phyloP scores from a whole-genome alignment of 768 basidiomycete species.

The Tricholoma bakamatsutake region DNA sequence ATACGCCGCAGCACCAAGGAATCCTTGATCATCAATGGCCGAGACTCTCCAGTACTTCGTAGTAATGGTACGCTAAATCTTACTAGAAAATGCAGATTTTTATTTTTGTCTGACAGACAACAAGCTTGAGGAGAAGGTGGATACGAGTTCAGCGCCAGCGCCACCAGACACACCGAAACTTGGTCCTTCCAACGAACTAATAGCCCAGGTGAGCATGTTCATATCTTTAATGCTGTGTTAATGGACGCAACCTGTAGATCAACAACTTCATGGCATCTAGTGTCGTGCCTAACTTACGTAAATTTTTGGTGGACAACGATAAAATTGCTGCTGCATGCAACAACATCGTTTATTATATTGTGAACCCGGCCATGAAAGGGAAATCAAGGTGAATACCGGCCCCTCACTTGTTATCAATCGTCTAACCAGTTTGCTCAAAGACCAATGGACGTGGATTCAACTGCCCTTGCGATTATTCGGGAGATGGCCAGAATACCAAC shows the following conservation, averaged over 20 bases:
- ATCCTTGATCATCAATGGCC: constrained; percentile 51
- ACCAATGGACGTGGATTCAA: constrained; percentile 73
- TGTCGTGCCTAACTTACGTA: constrained; percentile 70
- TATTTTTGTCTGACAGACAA: constrained; percentile 22
- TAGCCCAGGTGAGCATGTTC: constrained; percentile 36
- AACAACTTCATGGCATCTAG: constrained; percentile 61
- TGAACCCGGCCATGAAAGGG: constrained; percentile 75
- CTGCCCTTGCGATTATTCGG: constrained; percentile 59
- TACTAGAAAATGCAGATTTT: neutral
- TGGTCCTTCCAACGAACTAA: constrained; percentile 35
- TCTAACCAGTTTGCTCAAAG: constrained; percentile 26
- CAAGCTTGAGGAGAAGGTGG: constrained; percentile 59
- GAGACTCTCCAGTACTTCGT: constrained; percentile 63
- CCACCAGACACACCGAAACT: constrained; percentile 27
- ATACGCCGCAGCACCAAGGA: constrained; percentile 67
- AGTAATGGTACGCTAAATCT: constrained; percentile 33
- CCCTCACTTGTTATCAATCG: neutral
- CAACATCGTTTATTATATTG: constrained; percentile 80
- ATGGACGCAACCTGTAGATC: constrained; percentile 44
- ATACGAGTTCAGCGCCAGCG: constrained; percentile 36
- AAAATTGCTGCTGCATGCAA: constrained; percentile 73
- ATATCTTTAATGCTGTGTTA: neutral
- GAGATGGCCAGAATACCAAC: constrained; percentile 78
- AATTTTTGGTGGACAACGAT: constrained; percentile 80
- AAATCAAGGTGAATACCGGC: constrained; percentile 52